Evolutionary conservation across 495 filamentous ascomycete species (phyloP).

Genomic region (Tricharina praecox): DNA sequence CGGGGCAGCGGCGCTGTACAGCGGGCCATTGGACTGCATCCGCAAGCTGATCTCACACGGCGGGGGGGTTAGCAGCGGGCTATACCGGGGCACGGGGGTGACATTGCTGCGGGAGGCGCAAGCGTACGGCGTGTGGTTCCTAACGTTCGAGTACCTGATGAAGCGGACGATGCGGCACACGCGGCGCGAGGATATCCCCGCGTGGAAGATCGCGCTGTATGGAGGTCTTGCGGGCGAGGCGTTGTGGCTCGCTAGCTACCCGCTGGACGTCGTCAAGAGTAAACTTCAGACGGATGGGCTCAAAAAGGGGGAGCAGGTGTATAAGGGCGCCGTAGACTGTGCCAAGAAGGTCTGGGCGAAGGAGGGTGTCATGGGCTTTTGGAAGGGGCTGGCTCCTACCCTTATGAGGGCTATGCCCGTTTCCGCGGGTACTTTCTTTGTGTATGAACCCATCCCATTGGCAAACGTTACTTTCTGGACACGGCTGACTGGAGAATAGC

Average conservation of each 20-base stretch:
- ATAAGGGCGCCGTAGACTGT: conserved; percentile 72
- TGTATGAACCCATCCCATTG: conserved; percentile 27
- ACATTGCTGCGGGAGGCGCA: conserved; percentile 79
- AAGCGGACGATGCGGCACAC: conserved; percentile 66
- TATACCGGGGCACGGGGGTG: conserved; percentile 76
- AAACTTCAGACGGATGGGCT: conserved; percentile 99
- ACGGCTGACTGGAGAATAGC: conserved; percentile 11
- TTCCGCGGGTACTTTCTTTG: conserved; percentile 87
- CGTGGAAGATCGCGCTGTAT: conserved; percentile 75
- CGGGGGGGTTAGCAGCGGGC: conserved; percentile 43
- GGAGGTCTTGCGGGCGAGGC: conserved; percentile 87
- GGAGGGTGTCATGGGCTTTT: conserved; percentile 75
- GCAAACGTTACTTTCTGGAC: neutral
- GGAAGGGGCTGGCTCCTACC: conserved; percentile 91
- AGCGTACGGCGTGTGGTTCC: conserved; percentile 91
- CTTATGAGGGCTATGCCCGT: conserved; percentile 93
- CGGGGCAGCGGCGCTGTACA: conserved; percentile 58
- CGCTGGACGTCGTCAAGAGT: conserved; percentile 93
- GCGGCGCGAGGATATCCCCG: conserved; percentile 56
- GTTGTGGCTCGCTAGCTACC: conserved; percentile 83
- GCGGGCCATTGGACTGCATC: conserved; percentile 77
- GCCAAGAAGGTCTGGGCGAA: conserved; percentile 63
- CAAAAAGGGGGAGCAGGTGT: conserved; percentile 43
- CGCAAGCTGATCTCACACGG: conserved; percentile 51
- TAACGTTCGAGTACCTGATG: conserved; percentile 92